phyloP scores from a whole-genome alignment of 1,139 yeast species.

The Debaryomyces udenii region DNA sequence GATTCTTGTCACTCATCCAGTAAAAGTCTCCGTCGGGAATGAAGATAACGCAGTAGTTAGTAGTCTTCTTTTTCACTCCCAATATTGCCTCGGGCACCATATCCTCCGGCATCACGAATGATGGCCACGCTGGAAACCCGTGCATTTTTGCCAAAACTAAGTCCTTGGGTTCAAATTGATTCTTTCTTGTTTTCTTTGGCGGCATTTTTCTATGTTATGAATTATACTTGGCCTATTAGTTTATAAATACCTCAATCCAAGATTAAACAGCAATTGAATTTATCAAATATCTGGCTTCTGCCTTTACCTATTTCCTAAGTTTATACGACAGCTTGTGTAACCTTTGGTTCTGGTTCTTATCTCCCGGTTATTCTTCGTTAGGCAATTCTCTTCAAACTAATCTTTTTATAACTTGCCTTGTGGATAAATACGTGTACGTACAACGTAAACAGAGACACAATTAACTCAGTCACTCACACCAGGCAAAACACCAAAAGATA shows the following conservation, averaged over 20 bases:
- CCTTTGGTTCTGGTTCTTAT: too few species aligned
- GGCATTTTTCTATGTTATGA: slow-evolving; percentile 23
- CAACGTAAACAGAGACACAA: slow-evolving; percentile 1
- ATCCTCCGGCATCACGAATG: slow-evolving; percentile 47
- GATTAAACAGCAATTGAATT: slow-evolving; percentile 5
- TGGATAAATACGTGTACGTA: slow-evolving; percentile 7
- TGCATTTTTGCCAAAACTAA: slow-evolving; percentile 52
- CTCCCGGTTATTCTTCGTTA: too few species aligned
- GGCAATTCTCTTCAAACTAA: not conserved
- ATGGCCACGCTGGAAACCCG: slow-evolving; percentile 54
- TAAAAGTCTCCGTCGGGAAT: slow-evolving; percentile 53
- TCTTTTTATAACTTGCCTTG: not conserved
- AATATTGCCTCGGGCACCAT: slow-evolving; percentile 43
- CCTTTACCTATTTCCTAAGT: too few species aligned
- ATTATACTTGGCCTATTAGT: not conserved
- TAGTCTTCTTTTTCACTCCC: slow-evolving; percentile 41
- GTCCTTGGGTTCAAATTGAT: slow-evolving; percentile 34
- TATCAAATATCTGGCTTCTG: too few species aligned
- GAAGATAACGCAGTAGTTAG: slow-evolving; percentile 48
- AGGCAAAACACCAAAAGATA: not conserved
- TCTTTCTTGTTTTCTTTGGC: slow-evolving; percentile 25
- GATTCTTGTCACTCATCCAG: slow-evolving; percentile 47
- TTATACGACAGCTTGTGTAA: too few species aligned
- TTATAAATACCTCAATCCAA: too few species aligned
- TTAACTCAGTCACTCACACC: slow-evolving; percentile 1